Percentiles rank a stretch among this genome's conserved stretches.
Conservation (phyloP, 2,329 filamentous ascomycete genomes). For the Ophiostoma tasmaniense region DNA sequence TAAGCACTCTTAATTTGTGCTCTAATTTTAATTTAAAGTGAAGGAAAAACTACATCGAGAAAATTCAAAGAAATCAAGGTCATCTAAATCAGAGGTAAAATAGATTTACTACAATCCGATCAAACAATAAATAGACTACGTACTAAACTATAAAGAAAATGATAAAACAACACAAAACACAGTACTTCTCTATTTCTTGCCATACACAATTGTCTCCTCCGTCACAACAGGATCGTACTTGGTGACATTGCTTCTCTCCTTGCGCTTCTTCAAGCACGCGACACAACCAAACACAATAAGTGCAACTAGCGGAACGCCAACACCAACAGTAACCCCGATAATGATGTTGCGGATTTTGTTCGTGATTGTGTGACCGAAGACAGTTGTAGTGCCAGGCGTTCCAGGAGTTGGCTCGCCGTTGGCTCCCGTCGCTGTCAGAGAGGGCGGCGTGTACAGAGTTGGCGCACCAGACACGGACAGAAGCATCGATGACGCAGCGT, state of each 20-base stretch:
- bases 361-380: constrained; percentile 13
- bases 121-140: no score
- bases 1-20: no score
- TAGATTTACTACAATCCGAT: no score
- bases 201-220: background rate
- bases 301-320: constrained; percentile 13
- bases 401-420: background rate
- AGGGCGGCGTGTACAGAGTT: constrained; percentile 27
- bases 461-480: constrained; percentile 37
- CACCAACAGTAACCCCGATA: constrained; percentile 15
- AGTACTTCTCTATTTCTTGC: background rate
- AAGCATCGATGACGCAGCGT: background rate
- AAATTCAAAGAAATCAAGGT: no score
- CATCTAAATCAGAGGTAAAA: no score
- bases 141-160: no score
- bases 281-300: background rate
- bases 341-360: constrained; percentile 9
- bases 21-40: no score
- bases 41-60: no score
- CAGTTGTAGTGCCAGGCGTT: background rate
- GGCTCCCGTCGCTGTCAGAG: background rate
- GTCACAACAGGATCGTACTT: background rate
- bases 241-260: background rate
- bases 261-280: background rate
- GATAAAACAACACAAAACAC: no score